These are phyloP conservation scores for Jimgerdemannia flammicorona DNA, from an alignment of 192 early-diverging fungal genomes.

Conservation along the genomic window DNA sequence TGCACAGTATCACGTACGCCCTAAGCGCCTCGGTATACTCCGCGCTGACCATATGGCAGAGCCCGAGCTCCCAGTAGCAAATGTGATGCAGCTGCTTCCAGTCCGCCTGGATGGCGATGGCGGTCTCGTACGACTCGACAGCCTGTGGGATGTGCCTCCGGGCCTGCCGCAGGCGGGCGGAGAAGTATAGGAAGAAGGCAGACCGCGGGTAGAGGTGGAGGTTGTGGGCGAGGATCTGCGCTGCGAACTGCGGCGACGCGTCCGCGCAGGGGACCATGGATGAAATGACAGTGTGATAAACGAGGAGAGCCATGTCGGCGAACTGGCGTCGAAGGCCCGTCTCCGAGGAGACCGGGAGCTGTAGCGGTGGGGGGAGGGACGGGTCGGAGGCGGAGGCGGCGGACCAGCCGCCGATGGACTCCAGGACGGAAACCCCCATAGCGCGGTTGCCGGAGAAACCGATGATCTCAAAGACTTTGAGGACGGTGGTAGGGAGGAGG, in stretches of 20 bases:
- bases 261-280: conserved; percentile 64
- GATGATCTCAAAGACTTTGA: conserved; percentile 78
- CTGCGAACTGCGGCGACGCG: conserved; percentile 60
- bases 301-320: conserved; percentile 66
- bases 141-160: conserved; percentile 55
- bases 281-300: conserved; percentile 77
- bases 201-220: conserved; percentile 58
- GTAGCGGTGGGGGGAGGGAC: conserved; percentile 17
- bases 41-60: conserved; percentile 57
- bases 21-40: conserved; percentile 58
- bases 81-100: conserved; percentile 82
- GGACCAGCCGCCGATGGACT: conserved; percentile 70
- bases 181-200: conserved; percentile 72
- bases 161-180: conserved; percentile 58
- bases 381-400: conserved; percentile 11
- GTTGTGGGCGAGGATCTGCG: conserved; percentile 49
- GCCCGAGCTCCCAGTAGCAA: conserved; percentile 77
- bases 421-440: conserved; percentile 69
- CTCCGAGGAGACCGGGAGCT: conserved; percentile 32
- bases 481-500: conserved; percentile 64
- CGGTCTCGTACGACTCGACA: conserved; percentile 51
- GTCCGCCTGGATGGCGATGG: conserved; percentile 49
- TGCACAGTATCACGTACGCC: conserved; percentile 59
- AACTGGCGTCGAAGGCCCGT: conserved; percentile 74
- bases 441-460: conserved; percentile 78